Percentiles rank a stretch among this genome's conserved stretches.
Conservation (phyloP, 441 rosid species). For the Eutrema salsugineum region DNA sequence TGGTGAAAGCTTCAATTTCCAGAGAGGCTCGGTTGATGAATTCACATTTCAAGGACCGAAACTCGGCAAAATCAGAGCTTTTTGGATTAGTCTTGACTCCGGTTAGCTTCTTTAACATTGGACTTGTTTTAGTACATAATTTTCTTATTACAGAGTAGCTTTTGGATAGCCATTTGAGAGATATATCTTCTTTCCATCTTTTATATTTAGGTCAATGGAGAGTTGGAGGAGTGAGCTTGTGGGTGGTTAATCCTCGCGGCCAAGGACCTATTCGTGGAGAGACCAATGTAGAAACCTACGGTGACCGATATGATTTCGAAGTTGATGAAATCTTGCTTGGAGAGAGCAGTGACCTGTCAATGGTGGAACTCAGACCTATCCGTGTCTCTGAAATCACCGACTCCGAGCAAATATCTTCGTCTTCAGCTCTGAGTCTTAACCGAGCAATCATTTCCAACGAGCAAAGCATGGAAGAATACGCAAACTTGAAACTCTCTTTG, state of each 20-base stretch:
- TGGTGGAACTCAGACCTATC: slow-evolving; percentile 70
- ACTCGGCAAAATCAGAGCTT: slow-evolving; percentile 53
- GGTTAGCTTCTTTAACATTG: slow-evolving; percentile 41
- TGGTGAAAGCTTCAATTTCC: slow-evolving; percentile 44
- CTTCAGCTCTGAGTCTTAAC: slow-evolving; percentile 24
- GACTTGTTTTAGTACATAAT: not conserved
- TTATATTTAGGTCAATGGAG: slow-evolving; percentile 87
- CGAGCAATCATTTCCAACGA: slow-evolving; percentile 36
- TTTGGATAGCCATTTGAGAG: not conserved
- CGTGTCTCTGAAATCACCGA: slow-evolving; percentile 42
- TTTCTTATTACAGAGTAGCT: not conserved
- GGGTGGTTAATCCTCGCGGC: slow-evolving; percentile 33
- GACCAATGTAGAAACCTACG: slow-evolving; percentile 19
- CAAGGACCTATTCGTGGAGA: slow-evolving; percentile 26
- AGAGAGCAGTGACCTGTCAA: slow-evolving; percentile 51
- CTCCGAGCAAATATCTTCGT: slow-evolving; percentile 20
- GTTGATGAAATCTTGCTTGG: slow-evolving; percentile 69
- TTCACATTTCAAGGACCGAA: slow-evolving; percentile 59
- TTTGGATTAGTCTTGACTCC: slow-evolving; percentile 80
- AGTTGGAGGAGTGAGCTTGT: slow-evolving; percentile 50
- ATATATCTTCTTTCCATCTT: not conserved
- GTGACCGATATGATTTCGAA: slow-evolving; percentile 56
- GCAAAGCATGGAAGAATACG: slow-evolving; percentile 83
- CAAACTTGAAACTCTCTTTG: slow-evolving; percentile 72
- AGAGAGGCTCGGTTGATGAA: slow-evolving; percentile 72